phyloP scores from a whole-genome alignment of 106 monocot genomes.

The Platanthera guangdongensis region DNA sequence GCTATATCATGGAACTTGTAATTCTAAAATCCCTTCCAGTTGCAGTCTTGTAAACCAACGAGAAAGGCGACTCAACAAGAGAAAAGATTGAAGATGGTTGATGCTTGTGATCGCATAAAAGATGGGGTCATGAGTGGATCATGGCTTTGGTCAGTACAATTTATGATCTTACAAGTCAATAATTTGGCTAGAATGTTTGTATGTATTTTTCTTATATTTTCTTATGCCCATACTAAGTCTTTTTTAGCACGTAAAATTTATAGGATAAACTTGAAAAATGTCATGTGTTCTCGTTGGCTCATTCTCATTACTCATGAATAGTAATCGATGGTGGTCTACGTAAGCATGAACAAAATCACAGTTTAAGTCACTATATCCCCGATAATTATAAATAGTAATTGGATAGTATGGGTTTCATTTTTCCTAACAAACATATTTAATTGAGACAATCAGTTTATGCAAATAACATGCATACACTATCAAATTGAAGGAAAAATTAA shows the following conservation, averaged over 20 bases:
- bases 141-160: constrained; percentile 52
- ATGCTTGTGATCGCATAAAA: constrained; percentile 34
- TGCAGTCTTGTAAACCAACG: constrained; percentile 44
- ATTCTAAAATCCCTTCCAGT: neutral
- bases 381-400: too few relatives aligned
- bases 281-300: neutral
- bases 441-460: too few relatives aligned
- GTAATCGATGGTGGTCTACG: neutral
- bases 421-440: too few relatives aligned
- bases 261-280: neutral
- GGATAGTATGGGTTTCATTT: too few relatives aligned
- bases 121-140: constrained; percentile 66
- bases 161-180: neutral
- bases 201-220: neutral
- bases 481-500: too few relatives aligned
- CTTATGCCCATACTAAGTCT: neutral
- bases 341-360: too few relatives aligned
- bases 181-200: neutral
- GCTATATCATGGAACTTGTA: neutral
- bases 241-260: neutral
- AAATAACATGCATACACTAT: too few relatives aligned
- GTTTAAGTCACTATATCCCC: too few relatives aligned
- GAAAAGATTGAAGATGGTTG: constrained; percentile 53
- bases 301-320: neutral
- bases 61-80: constrained; percentile 20